Conservation (phyloP, 2,329 filamentous ascomycete species). For the Lecanoromycetidae sp. region DNA sequence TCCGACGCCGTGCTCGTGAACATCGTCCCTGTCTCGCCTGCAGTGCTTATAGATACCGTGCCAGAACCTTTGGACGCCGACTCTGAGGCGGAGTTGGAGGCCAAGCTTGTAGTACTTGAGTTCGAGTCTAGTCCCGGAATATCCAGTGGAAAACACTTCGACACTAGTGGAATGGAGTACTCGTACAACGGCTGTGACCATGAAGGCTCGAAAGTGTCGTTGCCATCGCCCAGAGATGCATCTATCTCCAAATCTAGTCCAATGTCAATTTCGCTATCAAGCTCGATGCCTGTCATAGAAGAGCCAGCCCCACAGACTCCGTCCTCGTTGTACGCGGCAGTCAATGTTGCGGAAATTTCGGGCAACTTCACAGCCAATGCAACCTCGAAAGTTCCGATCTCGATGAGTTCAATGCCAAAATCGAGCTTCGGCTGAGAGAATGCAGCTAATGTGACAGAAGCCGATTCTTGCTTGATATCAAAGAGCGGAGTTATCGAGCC, state of each 20-base stretch:
- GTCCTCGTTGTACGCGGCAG: slow-evolving; percentile 9
- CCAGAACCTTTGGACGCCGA: neutral
- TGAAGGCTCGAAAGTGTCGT: neutral
- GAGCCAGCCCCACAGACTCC: slow-evolving; percentile 17
- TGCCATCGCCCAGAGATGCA: neutral
- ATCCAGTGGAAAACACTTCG: slow-evolving; percentile 8
- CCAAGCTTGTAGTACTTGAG: neutral
- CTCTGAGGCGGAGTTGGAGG: neutral
- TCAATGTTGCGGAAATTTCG: slow-evolving; percentile 11
- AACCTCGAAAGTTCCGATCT: slow-evolving; percentile 8
- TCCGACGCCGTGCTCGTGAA: too few species aligned
- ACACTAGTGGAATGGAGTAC: neutral
- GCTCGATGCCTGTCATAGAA: slow-evolving; percentile 14
- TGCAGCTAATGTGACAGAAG: slow-evolving; percentile 19
- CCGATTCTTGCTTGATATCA: slow-evolving; percentile 20
- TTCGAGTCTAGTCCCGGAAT: slow-evolving; percentile 5
- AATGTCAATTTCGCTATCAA: slow-evolving; percentile 12
- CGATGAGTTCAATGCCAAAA: slow-evolving; percentile 9
- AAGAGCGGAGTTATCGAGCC: slow-evolving; percentile 20
- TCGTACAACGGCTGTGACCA: slow-evolving; percentile 7
- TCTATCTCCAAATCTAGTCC: slow-evolving; percentile 11
- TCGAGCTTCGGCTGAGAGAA: slow-evolving; percentile 14
- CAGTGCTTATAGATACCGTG: neutral
- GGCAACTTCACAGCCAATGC: slow-evolving; percentile 11
- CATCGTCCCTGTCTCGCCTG: neutral